phyloP scores from a whole-genome alignment of 2,329 filamentous ascomycete species.

The Dactylellina leptospora region DNA sequence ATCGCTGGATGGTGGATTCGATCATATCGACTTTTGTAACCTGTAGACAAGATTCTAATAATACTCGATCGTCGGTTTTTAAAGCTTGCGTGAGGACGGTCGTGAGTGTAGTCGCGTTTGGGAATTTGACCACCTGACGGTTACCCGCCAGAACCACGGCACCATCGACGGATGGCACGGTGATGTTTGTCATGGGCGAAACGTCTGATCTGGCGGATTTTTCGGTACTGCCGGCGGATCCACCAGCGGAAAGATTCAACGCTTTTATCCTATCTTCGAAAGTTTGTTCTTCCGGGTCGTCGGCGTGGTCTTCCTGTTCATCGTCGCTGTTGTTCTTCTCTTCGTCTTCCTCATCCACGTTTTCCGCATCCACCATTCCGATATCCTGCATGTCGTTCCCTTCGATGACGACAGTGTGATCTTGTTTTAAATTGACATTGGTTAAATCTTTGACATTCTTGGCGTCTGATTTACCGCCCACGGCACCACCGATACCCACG shows the following conservation, averaged over 20 bases:
- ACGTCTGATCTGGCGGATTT: slow-evolving; percentile 45
- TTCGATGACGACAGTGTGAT: slow-evolving; percentile 66
- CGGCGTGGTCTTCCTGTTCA: slow-evolving; percentile 37
- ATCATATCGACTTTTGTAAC: slow-evolving; percentile 79
- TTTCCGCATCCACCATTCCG: slow-evolving; percentile 58
- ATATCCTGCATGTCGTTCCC: slow-evolving; percentile 64
- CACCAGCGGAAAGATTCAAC: slow-evolving; percentile 40
- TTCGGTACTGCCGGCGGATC: slow-evolving; percentile 40
- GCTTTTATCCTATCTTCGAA: slow-evolving; percentile 51
- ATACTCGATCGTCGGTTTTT: slow-evolving; percentile 85
- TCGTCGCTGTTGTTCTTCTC: slow-evolving; percentile 50
- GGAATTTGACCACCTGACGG: slow-evolving; percentile 67
- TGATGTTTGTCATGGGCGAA: slow-evolving; percentile 58
- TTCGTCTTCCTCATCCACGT: slow-evolving; percentile 56
- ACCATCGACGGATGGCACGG: slow-evolving; percentile 63
- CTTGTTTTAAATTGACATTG: slow-evolving; percentile 68
- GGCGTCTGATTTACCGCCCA: slow-evolving; percentile 60
- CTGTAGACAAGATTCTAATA: slow-evolving; percentile 91
- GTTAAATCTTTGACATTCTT: slow-evolving; percentile 66
- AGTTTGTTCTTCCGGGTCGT: slow-evolving; percentile 40
- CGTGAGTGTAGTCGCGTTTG: slow-evolving; percentile 80
- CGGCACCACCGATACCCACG: slow-evolving; percentile 62
- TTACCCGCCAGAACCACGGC: slow-evolving; percentile 61
- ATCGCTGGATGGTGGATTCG: slow-evolving; percentile 85
- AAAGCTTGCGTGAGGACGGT: slow-evolving; percentile 94